These are phyloP conservation scores for Marchantia paleacea DNA, from an alignment of 225 moss, liverwort and hornwort species.

Conservation along the genomic window DNA sequence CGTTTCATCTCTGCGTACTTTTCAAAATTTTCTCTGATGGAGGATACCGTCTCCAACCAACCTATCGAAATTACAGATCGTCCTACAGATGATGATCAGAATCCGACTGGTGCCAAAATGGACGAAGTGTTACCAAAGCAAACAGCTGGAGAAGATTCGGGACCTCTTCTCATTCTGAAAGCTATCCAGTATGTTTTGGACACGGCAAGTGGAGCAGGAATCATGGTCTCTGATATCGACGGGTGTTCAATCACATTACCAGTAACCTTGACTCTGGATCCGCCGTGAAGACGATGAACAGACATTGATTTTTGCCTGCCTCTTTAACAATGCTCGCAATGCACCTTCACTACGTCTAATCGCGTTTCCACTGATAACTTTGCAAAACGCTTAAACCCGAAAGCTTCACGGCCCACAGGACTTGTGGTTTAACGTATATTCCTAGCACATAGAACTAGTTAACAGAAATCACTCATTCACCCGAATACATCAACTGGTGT, in stretches of 20 bases:
- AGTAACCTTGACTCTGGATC: not conserved
- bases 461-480: too few relatives aligned
- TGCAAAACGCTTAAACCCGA: too few relatives aligned
- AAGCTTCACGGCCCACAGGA: not conserved
- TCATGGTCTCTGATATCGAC: not conserved
- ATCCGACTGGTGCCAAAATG: too few relatives aligned
- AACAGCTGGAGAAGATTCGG: not conserved
- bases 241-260: not conserved
- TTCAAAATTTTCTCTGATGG: not conserved
- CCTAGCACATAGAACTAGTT: too few relatives aligned
- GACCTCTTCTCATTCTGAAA: not conserved
- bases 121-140: not conserved
- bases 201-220: not conserved
- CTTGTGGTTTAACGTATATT: too few relatives aligned
- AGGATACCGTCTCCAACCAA: too few relatives aligned
- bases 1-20: slow-evolving; percentile 1
- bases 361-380: too few relatives aligned
- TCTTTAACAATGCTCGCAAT: not conserved
- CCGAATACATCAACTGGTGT: too few relatives aligned
- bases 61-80: not conserved
- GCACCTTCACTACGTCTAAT: not conserved
- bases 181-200: not conserved
- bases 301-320: not conserved
- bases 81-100: not conserved
- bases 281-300: not conserved